Percentiles rank a stretch among this genome's conserved stretches.
These are phyloP conservation scores for Glonium stellatum DNA, from an alignment of 495 filamentous ascomycete genomes.

Conservation along the genomic window DNA sequence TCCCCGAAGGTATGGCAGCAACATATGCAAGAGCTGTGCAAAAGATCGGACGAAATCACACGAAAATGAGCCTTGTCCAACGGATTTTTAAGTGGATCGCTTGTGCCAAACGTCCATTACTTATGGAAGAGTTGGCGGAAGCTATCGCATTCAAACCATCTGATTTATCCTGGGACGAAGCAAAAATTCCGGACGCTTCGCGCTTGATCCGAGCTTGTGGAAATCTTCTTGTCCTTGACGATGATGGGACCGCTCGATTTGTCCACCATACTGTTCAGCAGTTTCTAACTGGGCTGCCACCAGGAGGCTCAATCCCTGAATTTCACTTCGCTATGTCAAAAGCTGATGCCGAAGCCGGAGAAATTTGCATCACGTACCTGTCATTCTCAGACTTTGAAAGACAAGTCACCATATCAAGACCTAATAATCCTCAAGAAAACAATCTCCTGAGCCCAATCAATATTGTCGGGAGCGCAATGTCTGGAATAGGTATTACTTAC, in stretches of 20 bases:
- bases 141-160: conserved; percentile 20
- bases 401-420: neutral
- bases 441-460: no score
- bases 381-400: conserved; percentile 17
- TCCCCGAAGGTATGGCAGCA: conserved; percentile 19
- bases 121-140: conserved; percentile 22
- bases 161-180: conserved; percentile 8
- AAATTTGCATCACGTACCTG: conserved; percentile 16
- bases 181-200: conserved; percentile 8
- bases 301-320: no score
- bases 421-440: no score
- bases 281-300: conserved; percentile 9
- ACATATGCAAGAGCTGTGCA: conserved; percentile 22
- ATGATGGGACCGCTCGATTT: conserved; percentile 19
- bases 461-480: no score
- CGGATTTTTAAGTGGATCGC: conserved; percentile 25
- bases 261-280: conserved; percentile 29
- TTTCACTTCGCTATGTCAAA: neutral
- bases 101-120: conserved; percentile 22
- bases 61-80: conserved; percentile 10
- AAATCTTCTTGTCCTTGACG: conserved; percentile 20
- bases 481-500: no score
- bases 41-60: conserved; percentile 3
- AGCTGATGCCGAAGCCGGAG: conserved; percentile 9
- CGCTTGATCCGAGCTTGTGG: conserved; percentile 18